Evolutionary conservation across 805 yeast genomes (phyloP), one percentile per base, ranked within the genome.

Genomic region (Pichia membranifaciens): DNA sequence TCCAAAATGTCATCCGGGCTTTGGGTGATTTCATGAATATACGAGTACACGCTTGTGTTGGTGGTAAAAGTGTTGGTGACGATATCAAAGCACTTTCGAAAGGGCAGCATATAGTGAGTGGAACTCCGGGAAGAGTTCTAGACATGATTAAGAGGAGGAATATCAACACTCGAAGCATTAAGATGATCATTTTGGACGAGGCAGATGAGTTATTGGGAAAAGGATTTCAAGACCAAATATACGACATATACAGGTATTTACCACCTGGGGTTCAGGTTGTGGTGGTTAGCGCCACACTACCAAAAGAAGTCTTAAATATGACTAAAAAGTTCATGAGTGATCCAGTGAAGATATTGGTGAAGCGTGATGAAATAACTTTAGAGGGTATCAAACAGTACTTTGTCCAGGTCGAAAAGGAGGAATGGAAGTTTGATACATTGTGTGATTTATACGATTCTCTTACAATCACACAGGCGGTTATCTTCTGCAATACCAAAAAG

Each of bases 61-160:
- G 99, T 70, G 99, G 99, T 68, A 91, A 95, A 53, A 79, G 87
- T 51, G 78, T 88, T 67, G 81, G 82, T 52, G 93, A 89, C 56
- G 99, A 93, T 73, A 76, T 86, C 55, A 85, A 82, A 67, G 88
- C 86, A 56, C 79, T 93, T 66, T 76, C 78, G 61, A 79, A 79
- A 54, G 96, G 95, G 58, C 95, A 86, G 55, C 97, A 91, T 73
- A 78, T 91, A 50, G 95, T 93, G 50, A 91, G 89, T 61, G 99
- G 98, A 66, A 93, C 99, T 51, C 99, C 99, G 59, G 99, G 99
- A 64, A 82, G 99, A 74, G 97, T 93, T 55, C 79, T 75, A 62
- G 98, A 93, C 70, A 88, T 93, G 91, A 90, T 93, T 65, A 86
- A 87, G 71, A 81, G 97, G 68, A 78, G 96, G 62, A 76, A 74